These are phyloP conservation scores for Flaveria trinervia DNA, from an alignment of 129 eudicot species.

Conservation along the genomic window DNA sequence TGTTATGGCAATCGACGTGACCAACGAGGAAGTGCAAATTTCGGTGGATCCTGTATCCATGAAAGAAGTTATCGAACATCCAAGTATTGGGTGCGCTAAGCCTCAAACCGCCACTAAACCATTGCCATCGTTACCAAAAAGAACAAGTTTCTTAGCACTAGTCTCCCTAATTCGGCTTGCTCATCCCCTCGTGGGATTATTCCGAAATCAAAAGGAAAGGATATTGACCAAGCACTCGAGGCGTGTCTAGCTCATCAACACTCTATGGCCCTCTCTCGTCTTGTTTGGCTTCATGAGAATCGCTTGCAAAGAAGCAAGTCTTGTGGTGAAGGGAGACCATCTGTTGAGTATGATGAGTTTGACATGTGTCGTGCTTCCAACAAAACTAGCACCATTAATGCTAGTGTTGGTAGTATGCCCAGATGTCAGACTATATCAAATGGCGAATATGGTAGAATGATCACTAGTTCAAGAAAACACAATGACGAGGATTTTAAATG, in stretches of 20 bases:
- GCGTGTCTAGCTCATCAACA: slow-evolving; percentile 43
- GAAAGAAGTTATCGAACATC: slow-evolving; percentile 32
- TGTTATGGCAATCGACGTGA: slow-evolving; percentile 22
- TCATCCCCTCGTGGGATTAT: slow-evolving; percentile 51
- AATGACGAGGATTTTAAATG: slow-evolving; percentile 65
- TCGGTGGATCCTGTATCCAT: slow-evolving; percentile 80
- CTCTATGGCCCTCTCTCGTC: slow-evolving; percentile 62
- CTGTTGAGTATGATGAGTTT: slow-evolving; percentile 55
- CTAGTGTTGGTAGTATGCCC: slow-evolving; percentile 23
- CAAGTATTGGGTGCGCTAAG: slow-evolving; percentile 3
- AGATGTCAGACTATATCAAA: slow-evolving; percentile 20
- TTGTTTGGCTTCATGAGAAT: slow-evolving; percentile 54
- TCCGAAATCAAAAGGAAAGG: slow-evolving; percentile 35
- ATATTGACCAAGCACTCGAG: slow-evolving; percentile 21
- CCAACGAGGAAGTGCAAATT: slow-evolving; percentile 58
- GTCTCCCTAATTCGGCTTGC: slow-evolving; percentile 71
- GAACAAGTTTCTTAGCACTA: slow-evolving; percentile 57
- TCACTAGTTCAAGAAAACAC: slow-evolving; percentile 19
- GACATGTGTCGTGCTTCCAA: slow-evolving; percentile 47
- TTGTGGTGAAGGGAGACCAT: slow-evolving; percentile 63
- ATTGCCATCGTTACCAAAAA: slow-evolving; percentile 39
- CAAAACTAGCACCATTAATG: slow-evolving; percentile 22
- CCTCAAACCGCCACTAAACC: slow-evolving; percentile 22
- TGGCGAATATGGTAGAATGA: neutral
- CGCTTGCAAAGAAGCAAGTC: slow-evolving; percentile 74